Conservation (phyloP, 2,329 filamentous ascomycete genomes). For the Penicillium sp. region DNA sequence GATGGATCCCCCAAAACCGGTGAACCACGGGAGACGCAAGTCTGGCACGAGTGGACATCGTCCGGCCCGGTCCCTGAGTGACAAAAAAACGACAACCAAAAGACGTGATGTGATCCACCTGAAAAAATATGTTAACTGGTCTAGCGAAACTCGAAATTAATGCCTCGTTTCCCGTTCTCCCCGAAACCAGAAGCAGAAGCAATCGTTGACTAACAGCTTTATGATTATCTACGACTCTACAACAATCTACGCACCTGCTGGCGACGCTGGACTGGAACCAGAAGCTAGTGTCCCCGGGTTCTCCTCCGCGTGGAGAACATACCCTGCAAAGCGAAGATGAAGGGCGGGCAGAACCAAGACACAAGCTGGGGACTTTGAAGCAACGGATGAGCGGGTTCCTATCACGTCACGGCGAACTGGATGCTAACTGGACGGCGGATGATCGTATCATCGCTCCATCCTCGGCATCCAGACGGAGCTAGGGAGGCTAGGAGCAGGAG, state of each 20-base stretch:
- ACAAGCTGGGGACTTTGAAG: not conserved
- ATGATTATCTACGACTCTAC: not conserved
- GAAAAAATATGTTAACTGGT: not conserved
- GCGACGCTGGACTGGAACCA: no score
- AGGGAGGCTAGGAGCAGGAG: not conserved
- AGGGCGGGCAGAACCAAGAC: not conserved
- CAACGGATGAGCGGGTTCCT: not conserved
- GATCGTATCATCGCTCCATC: not conserved
- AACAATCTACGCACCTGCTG: not conserved
- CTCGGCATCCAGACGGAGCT: not conserved
- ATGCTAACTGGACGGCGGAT: not conserved
- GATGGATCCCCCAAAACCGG: conserved; percentile 4
- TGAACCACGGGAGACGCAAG: conserved; percentile 8
- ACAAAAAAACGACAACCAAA: not conserved
- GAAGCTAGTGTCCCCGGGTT: not conserved
- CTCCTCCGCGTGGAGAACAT: not conserved
- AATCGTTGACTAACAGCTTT: not conserved
- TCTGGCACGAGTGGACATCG: conserved; percentile 8
- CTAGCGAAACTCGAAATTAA: not conserved
- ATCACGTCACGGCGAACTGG: not conserved
- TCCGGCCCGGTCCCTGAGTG: conserved; percentile 9
- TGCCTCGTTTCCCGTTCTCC: conserved; percentile 1
- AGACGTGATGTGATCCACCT: conserved; percentile 7
- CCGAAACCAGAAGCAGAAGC: not conserved
- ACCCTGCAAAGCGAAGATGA: not conserved